Conservation (phyloP, 1,139 yeast species). For the Blastobotrys elegans region DNA sequence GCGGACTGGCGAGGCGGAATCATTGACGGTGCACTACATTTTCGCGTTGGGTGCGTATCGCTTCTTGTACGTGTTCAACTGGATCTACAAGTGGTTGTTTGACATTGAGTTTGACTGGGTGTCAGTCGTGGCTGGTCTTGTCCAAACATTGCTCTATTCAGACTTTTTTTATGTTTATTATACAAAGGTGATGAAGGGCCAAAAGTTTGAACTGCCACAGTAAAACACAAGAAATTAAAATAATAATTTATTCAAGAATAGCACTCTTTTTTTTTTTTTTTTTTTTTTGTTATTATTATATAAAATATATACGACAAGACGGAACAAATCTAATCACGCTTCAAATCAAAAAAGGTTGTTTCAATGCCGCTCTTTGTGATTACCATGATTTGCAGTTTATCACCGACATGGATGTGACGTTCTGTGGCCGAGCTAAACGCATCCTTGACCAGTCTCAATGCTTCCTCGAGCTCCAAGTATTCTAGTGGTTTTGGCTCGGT, state of each 20-base stretch:
- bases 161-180: constrained; percentile 94
- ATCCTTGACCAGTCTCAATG: constrained; percentile 78
- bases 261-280: too few species aligned
- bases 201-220: constrained; percentile 74
- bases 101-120: constrained; percentile 68
- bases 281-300: too few species aligned
- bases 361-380: constrained; percentile 91
- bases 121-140: constrained; percentile 70
- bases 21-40: constrained; percentile 84
- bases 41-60: constrained; percentile 90
- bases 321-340: constrained; percentile 60
- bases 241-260: neutral
- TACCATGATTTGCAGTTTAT: constrained; percentile 82
- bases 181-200: constrained; percentile 74
- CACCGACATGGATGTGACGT: constrained; percentile 98
- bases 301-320: neutral
- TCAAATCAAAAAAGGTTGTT: constrained; percentile 76
- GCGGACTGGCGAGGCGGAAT: constrained; percentile 83
- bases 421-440: constrained; percentile 96
- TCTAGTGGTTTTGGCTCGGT: constrained; percentile 45
- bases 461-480: constrained; percentile 75
- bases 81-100: constrained; percentile 80
- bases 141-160: constrained; percentile 83
- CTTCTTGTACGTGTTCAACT: constrained; percentile 84
- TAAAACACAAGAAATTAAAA: too few species aligned